Conservation (phyloP, 208 protist species). For the Trypanosoma vivax region DNA sequence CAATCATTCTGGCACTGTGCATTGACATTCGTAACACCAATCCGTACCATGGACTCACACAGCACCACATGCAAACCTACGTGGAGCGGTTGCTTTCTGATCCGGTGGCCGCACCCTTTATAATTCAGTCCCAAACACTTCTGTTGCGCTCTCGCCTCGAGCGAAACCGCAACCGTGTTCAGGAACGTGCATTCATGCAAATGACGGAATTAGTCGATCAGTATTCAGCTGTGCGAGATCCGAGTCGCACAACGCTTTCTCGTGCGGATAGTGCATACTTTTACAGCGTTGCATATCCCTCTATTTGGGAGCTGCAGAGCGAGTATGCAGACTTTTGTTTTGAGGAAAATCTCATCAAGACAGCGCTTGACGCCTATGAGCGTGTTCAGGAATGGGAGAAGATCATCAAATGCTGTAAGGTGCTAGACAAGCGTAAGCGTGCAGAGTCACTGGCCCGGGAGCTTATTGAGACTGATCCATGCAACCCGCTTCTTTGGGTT, state of each 20-base stretch:
- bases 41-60: conserved; percentile 82
- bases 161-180: conserved; percentile 56
- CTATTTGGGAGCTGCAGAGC: conserved; percentile 64
- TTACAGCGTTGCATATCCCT: conserved; percentile 77
- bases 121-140: conserved; percentile 67
- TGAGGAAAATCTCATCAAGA: conserved; percentile 81
- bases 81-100: conserved; percentile 81
- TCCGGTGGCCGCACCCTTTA: conserved; percentile 57
- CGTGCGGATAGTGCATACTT: conserved; percentile 65
- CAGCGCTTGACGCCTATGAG: conserved; percentile 84
- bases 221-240: conserved; percentile 48
- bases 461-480: conserved; percentile 72
- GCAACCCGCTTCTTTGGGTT: conserved; percentile 85
- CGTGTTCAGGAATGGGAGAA: conserved; percentile 83
- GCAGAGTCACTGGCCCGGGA: conserved; percentile 83
- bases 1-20: conserved; percentile 81
- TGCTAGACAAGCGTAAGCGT: conserved; percentile 79
- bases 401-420: conserved; percentile 87
- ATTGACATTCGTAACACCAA: conserved; percentile 84
- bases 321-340: conserved; percentile 87
- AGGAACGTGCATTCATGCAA: conserved; percentile 87
- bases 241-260: conserved; percentile 33
- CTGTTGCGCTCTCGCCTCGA: conserved; percentile 80
- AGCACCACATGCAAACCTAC: conserved; percentile 87
- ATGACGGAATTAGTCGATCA: conserved; percentile 86